Evolutionary conservation across 805 yeast genomes (phyloP), one percentile per base, ranked within the genome.

Genomic region (Metschnikowia vanudenii): DNA sequence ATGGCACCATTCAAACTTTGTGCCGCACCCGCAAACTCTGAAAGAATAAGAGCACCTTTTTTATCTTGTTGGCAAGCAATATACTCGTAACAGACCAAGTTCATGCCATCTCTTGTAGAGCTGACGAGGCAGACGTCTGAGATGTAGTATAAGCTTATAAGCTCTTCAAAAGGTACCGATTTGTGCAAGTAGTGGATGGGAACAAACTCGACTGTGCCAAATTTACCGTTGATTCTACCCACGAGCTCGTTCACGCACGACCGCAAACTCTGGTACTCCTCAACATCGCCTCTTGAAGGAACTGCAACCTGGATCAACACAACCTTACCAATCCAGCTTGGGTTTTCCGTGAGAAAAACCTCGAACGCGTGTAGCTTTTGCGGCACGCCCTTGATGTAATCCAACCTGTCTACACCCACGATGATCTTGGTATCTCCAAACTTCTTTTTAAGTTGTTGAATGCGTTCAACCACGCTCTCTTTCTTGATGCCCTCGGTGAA

Each of bases 11-110:
- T 92, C 53, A 94, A 73, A 1, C 96, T 86, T 69, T 94, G 99
- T 1, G 99, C 98, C n/a, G 99, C 99, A 40, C 99, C 99, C 0
- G 99, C 94, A 69, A 94, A 94, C 69, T 94, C 99, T 35, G 96
- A 85, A 52, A 94, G 66, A 40, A 94, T 87, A 56, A 94, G 74
- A 3, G 90, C 82, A 8, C 99, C 99, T 52, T 89, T 83, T 51
- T 82, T 82, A 39, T 84, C 83, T 52, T 82, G 79, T 68, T 94
- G 99, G 62, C 98, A 92, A 1, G 98, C 97, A 58, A 94, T 89
- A 67, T 94, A 94, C 69, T 94, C 99, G 64, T 89, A 95, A 43
- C 92, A 81, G 37, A 95, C 99, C 60, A 94, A 78, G 64, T 94
- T 94, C 99, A 94, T 94, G 58, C 99, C 99, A 64, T 94, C 99